Conservation (phyloP, 139 green algal genomes). For the Dunaliella sp. region DNA sequence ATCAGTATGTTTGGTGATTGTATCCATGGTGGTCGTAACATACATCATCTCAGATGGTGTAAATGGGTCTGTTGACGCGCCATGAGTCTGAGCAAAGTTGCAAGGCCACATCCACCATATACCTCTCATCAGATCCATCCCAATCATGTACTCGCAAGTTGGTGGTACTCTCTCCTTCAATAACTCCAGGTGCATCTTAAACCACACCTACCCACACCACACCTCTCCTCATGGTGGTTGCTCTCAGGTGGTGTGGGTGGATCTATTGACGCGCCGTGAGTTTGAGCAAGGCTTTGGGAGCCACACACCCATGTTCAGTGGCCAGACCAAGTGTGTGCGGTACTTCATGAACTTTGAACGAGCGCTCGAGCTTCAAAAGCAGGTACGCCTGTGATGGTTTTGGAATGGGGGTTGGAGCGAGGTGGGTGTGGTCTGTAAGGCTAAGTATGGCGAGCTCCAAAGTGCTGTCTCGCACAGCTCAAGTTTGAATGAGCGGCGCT, state of each 20-base stretch:
- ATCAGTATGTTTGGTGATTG: too few relatives aligned
- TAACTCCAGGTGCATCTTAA: too few relatives aligned
- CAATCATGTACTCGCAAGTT: too few relatives aligned
- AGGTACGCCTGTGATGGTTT: constrained; percentile 28
- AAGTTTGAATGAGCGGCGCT: too few relatives aligned
- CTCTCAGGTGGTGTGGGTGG: constrained; percentile 94
- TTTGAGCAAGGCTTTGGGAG: constrained; percentile 85
- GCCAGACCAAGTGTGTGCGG: constrained; percentile 88
- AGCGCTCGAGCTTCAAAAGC: constrained; percentile 61
- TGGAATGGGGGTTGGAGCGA: constrained; percentile 20
- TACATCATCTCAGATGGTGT: too few relatives aligned
- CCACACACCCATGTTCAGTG: constrained; percentile 90
- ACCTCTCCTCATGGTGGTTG: background rate
- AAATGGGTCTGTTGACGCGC: too few relatives aligned
- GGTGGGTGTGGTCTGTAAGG: background rate
- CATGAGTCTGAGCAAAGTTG: too few relatives aligned
- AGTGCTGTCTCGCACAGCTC: too few relatives aligned
- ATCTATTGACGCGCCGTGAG: constrained; percentile 83
- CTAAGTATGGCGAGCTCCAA: too few relatives aligned
- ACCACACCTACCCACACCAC: background rate
- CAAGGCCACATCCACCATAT: too few relatives aligned
- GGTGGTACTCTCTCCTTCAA: too few relatives aligned
- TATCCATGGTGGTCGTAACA: background rate
- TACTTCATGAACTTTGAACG: constrained; percentile 88
- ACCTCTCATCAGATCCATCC: constrained; percentile 1